These are phyloP conservation scores for Chamaecrista fasciculata DNA, from an alignment of 306 rosid species.

Conservation along the genomic window DNA sequence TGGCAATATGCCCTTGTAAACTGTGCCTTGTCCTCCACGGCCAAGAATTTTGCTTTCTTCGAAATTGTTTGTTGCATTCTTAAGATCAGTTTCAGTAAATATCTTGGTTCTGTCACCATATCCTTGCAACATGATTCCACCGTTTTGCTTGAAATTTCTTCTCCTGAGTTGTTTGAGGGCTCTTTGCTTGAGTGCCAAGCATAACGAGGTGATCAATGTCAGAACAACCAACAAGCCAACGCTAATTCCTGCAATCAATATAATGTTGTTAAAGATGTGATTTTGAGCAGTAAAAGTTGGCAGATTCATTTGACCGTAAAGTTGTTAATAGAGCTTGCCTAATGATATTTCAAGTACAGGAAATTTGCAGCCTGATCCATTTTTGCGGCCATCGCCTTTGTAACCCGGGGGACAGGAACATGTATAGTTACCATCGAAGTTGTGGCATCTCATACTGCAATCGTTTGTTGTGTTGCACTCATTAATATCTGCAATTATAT, in stretches of 20 bases:
- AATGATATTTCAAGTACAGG: neutral
- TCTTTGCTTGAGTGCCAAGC: conserved; percentile 3
- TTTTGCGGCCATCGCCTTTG: neutral
- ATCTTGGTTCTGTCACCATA: conserved; percentile 15
- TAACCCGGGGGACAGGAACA: neutral
- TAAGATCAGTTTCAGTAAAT: conserved; percentile 24
- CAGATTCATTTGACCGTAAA: too few species aligned
- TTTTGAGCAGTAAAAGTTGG: neutral
- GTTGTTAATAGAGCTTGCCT: neutral
- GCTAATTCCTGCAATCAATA: neutral
- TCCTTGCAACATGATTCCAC: conserved; percentile 33
- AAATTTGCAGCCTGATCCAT: neutral
- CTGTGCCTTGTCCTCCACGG: conserved; percentile 40
- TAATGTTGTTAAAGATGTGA: neutral
- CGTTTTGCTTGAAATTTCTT: conserved; percentile 30
- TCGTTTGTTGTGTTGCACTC: neutral
- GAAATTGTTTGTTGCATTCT: conserved; percentile 43
- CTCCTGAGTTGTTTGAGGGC: neutral
- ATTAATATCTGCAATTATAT: neutral
- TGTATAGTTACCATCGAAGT: neutral
- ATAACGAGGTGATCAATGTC: neutral
- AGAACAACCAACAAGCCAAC: neutral
- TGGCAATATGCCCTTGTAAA: conserved; percentile 30
- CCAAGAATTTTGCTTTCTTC: conserved; percentile 35
- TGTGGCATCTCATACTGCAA: neutral